phyloP scores from a whole-genome alignment of 306 rosid species.

The Prunus kanzakura region DNA sequence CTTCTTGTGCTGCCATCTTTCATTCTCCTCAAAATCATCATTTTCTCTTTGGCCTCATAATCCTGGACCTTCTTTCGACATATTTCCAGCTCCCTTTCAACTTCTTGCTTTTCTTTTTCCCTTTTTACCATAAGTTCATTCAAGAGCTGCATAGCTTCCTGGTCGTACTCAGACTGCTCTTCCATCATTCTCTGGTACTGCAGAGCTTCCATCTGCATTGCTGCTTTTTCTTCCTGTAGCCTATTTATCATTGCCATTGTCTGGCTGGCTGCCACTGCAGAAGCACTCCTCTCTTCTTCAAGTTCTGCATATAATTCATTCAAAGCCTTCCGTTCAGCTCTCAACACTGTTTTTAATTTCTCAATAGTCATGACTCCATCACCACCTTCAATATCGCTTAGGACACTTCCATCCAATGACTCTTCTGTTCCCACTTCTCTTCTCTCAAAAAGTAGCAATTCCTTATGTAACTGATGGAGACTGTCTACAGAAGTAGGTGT shows the following conservation, averaged over 20 bases:
- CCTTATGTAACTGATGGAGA: conserved; percentile 61
- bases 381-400: conserved; percentile 61
- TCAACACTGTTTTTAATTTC: conserved; percentile 62
- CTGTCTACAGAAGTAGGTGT: conserved; percentile 72
- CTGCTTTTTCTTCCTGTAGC: conserved; percentile 97
- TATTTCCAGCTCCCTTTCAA: conserved; percentile 72
- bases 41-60: conserved; percentile 65
- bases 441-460: conserved; percentile 61
- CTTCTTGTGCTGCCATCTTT: conserved; percentile 62
- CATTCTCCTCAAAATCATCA: conserved; percentile 43
- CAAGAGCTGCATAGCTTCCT: conserved; percentile 89
- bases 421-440: conserved; percentile 74
- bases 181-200: conserved; percentile 99
- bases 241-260: conserved; percentile 99
- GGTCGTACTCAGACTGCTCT: conserved; percentile 95
- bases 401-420: conserved; percentile 75
- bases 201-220: conserved; percentile 99
- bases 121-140: conserved; percentile 84
- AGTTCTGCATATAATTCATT: conserved; percentile 71
- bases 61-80: conserved; percentile 73
- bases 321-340: conserved; percentile 68
- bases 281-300: conserved; percentile 98
- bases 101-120: conserved; percentile 86
- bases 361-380: conserved; percentile 52
- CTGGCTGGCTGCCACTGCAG: conserved; percentile 89